These are phyloP conservation scores for Pilatotrama ljubarskyi DNA, from an alignment of 768 basidiomycete genomes.

Conservation along the genomic window DNA sequence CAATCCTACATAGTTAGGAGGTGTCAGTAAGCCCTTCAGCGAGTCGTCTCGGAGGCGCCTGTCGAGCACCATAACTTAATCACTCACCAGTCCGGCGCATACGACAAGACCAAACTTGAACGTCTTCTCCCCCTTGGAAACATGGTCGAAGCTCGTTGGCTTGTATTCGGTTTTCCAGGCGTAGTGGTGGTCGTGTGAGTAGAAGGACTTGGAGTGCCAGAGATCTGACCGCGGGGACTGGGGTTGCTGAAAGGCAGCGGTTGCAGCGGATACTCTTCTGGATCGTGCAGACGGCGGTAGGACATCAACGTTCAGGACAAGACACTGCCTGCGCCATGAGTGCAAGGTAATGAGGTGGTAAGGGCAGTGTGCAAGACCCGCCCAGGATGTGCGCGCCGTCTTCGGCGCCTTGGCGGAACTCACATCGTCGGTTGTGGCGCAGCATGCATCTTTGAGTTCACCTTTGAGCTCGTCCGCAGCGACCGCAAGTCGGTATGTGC, in stretches of 20 bases:
- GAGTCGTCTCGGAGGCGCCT: not conserved
- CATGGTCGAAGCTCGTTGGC: slow-evolving; percentile 6
- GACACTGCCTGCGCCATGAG: not conserved
- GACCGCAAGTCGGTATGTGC: too few species aligned
- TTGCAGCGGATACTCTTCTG: slow-evolving; percentile 8
- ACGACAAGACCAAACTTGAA: slow-evolving; percentile 49
- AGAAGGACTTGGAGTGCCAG: not conserved
- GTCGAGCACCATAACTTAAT: not conserved
- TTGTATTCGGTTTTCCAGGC: not conserved
- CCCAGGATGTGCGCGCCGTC: not conserved
- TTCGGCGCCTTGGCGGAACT: too few species aligned
- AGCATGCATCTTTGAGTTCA: not conserved
- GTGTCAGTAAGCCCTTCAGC: not conserved
- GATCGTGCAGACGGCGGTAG: slow-evolving; percentile 13
- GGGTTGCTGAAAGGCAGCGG: not conserved
- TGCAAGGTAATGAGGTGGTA: not conserved
- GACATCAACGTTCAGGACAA: slow-evolving; percentile 11
- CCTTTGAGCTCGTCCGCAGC: not conserved
- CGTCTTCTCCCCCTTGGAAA: slow-evolving; percentile 31
- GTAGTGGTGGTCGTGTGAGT: not conserved
- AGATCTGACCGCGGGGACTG: not conserved
- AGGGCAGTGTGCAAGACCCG: not conserved
- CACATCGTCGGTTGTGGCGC: too few species aligned
- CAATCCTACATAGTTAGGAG: slow-evolving; percentile 45
- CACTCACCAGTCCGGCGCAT: slow-evolving; percentile 75